Evolutionary conservation across 2,329 filamentous ascomycete species (phyloP).

Genomic region (Dothidotthia symphoricarpi): DNA sequence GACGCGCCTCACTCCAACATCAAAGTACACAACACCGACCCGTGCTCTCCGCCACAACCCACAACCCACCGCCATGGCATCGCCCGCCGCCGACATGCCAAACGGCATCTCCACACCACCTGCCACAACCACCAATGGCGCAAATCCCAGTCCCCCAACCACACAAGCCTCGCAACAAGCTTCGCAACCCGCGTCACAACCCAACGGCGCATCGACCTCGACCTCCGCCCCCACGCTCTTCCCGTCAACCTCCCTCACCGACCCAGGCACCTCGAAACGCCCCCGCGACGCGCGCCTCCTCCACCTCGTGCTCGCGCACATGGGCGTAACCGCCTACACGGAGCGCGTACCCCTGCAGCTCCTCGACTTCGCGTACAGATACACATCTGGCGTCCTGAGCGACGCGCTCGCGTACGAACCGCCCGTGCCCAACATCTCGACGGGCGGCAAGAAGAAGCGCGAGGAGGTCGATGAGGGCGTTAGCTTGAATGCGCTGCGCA

Average conservation of each 20-base stretch:
- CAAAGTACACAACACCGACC: constrained; percentile 5
- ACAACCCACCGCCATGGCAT: constrained; percentile 42
- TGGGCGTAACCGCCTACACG: constrained; percentile 77
- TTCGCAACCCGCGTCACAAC: constrained; percentile 12
- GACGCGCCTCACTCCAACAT: neutral
- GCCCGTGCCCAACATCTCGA: constrained; percentile 12
- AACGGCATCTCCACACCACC: constrained; percentile 44
- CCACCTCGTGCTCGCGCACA: constrained; percentile 74
- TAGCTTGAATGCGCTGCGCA: constrained; percentile 64
- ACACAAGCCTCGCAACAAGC: constrained; percentile 25
- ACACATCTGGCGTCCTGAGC: constrained; percentile 68
- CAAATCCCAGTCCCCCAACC: constrained; percentile 34
- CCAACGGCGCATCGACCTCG: constrained; percentile 18
- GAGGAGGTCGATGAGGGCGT: constrained; percentile 49
- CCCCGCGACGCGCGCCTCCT: constrained; percentile 78
- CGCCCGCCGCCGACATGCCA: constrained; percentile 35
- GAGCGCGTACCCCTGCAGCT: constrained; percentile 78
- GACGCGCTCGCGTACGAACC: constrained; percentile 53
- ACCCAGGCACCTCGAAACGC: constrained; percentile 46
- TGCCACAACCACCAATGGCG: constrained; percentile 29
- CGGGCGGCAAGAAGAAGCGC: constrained; percentile 24
- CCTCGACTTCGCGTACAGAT: constrained; percentile 82
- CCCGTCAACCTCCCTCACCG: constrained; percentile 35
- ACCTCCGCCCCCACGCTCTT: constrained; percentile 22
- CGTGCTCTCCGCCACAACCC: constrained; percentile 1